Conservation (phyloP, 371 early-diverging fungal genomes). For the Apophysomyces sp. region DNA sequence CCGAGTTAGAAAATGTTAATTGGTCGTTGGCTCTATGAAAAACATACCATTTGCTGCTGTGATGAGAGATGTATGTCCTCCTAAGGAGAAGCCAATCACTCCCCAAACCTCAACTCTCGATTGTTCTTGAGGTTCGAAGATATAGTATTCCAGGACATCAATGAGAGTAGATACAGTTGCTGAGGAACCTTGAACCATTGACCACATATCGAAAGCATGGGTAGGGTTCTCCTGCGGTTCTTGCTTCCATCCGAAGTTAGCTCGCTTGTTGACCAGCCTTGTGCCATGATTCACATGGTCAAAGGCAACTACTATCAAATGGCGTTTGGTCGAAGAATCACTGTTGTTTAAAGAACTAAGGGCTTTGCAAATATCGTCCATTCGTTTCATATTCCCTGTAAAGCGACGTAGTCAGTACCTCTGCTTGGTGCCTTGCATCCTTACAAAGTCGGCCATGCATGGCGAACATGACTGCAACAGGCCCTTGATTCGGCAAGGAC, state of each 20-base stretch:
- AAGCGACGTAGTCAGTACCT: no score
- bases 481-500: not conserved
- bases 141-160: slow-evolving; percentile 48
- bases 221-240: slow-evolving; percentile 31
- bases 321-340: not conserved
- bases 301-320: slow-evolving; percentile 47
- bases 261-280: slow-evolving; percentile 29
- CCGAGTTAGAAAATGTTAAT: not conserved
- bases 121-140: slow-evolving; percentile 26
- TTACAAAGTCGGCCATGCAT: slow-evolving; percentile 46
- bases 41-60: slow-evolving; percentile 44
- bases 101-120: slow-evolving; percentile 46
- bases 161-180: slow-evolving; percentile 49
- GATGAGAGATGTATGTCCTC: slow-evolving; percentile 57
- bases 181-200: slow-evolving; percentile 38
- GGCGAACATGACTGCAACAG: slow-evolving; percentile 42
- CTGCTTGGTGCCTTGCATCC: not conserved
- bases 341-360: slow-evolving; percentile 24
- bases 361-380: slow-evolving; percentile 26
- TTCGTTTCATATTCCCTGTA: slow-evolving; percentile 25
- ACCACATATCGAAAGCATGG: slow-evolving; percentile 59
- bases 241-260: slow-evolving; percentile 43
- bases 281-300: slow-evolving; percentile 61
- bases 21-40: not conserved
- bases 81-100: slow-evolving; percentile 53